These are phyloP conservation scores for Cenococcum geophilum DNA, from an alignment of 495 filamentous ascomycete species.

Conservation along the genomic window DNA sequence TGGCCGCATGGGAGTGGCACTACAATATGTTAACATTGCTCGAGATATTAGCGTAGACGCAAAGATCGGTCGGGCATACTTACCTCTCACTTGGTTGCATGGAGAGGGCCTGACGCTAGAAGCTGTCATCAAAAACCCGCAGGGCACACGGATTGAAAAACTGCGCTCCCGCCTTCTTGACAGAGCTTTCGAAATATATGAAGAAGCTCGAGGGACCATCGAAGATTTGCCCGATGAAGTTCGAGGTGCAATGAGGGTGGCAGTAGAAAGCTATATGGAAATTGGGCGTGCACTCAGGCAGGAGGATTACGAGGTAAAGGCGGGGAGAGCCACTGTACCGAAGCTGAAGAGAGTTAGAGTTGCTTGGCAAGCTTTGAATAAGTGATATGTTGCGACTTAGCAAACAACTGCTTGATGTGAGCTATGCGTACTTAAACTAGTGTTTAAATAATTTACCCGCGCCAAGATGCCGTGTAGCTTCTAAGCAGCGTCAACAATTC, in stretches of 20 bases:
- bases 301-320: slow-evolving; percentile 44
- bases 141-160: slow-evolving; percentile 38
- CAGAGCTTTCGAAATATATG: slow-evolving; percentile 51
- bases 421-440: no score
- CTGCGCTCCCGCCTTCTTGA: slow-evolving; percentile 50
- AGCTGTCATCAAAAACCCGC: slow-evolving; percentile 47
- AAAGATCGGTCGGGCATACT: slow-evolving; percentile 53
- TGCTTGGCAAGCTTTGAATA: slow-evolving; percentile 48
- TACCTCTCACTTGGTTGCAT: slow-evolving; percentile 56
- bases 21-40: slow-evolving; percentile 68
- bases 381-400: not conserved
- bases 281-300: slow-evolving; percentile 55
- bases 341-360: slow-evolving; percentile 48
- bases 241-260: slow-evolving; percentile 55
- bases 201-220: slow-evolving; percentile 46
- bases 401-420: no score
- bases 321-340: slow-evolving; percentile 54
- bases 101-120: slow-evolving; percentile 48
- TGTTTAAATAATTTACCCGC: no score
- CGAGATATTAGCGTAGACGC: slow-evolving; percentile 61
- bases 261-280: slow-evolving; percentile 68
- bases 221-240: slow-evolving; percentile 50
- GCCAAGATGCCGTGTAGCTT: no score
- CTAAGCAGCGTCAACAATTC: no score
- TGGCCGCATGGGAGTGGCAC: slow-evolving; percentile 56